These are phyloP conservation scores for Metarhizium robertsii DNA, from an alignment of 2,329 filamentous ascomycete genomes.

Conservation along the genomic window DNA sequence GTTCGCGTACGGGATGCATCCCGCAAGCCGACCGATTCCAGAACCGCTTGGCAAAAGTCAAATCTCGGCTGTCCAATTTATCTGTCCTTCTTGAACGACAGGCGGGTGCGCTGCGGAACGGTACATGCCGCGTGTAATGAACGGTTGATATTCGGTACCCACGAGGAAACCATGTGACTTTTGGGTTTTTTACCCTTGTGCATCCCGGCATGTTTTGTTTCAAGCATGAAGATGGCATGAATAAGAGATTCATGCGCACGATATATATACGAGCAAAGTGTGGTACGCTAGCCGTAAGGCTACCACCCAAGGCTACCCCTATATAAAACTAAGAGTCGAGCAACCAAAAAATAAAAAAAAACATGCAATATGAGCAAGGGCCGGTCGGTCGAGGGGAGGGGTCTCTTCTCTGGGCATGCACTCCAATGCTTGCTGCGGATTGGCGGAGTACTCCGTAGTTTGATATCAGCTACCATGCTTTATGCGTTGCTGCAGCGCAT, in stretches of 20 bases:
- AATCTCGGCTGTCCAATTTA: not conserved
- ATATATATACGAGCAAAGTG: too few species aligned
- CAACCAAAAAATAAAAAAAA: too few species aligned
- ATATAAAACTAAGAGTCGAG: too few species aligned
- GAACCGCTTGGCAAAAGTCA: not conserved
- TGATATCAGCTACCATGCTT: not conserved
- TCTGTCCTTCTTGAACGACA: not conserved
- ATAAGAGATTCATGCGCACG: too few species aligned
- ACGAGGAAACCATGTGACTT: not conserved
- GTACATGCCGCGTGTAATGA: not conserved
- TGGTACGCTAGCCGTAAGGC: too few species aligned
- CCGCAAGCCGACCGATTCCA: not conserved
- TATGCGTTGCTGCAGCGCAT: not conserved
- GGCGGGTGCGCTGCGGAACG: not conserved
- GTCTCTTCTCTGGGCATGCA: too few species aligned
- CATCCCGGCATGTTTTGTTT: too few species aligned
- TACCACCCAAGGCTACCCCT: too few species aligned
- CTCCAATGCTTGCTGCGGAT: too few species aligned
- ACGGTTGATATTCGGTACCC: not conserved
- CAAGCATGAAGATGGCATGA: too few species aligned
- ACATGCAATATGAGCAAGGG: too few species aligned
- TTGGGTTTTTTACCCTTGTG: not conserved
- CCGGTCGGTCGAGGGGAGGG: too few species aligned
- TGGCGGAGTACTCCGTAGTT: not conserved
- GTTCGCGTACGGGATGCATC: not conserved